Percentiles rank a stretch among this genome's conserved stretches.
Evolutionary conservation across 2,329 filamentous ascomycete genomes (phyloP).

Genomic region (Xenosphaeropsis pyriputrescens): DNA sequence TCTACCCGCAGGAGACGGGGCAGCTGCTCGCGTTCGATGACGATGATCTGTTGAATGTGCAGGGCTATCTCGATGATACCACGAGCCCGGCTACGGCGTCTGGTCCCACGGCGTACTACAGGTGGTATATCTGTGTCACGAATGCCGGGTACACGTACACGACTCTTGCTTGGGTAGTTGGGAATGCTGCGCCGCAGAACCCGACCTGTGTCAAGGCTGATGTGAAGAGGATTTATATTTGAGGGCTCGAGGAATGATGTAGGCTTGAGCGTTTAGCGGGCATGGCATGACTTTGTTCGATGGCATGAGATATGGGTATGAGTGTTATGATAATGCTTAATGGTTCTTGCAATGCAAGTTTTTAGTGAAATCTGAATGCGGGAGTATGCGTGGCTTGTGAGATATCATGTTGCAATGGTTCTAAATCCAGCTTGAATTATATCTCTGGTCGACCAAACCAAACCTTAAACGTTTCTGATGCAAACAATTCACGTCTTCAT

Average conservation of each 20-base stretch:
- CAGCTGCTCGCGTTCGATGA: conserved; percentile 24
- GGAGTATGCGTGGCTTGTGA: too few species aligned
- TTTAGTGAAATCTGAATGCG: too few species aligned
- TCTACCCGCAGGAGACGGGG: conserved; percentile 13
- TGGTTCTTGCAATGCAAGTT: too few species aligned
- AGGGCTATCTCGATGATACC: conserved; percentile 23
- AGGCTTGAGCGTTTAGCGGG: too few species aligned
- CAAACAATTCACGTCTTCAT: too few species aligned
- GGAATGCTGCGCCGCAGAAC: conserved; percentile 23
- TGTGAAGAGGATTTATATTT: conserved; percentile 19
- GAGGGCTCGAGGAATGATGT: not conserved
- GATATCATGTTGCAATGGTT: too few species aligned
- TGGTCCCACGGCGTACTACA: conserved; percentile 11
- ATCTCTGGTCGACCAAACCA: too few species aligned
- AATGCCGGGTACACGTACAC: conserved; percentile 24
- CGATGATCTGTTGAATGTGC: conserved; percentile 21
- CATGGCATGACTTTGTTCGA: too few species aligned
- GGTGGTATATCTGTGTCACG: conserved; percentile 29
- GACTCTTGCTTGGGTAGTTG: conserved; percentile 27
- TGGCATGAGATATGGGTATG: too few species aligned
- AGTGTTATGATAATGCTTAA: too few species aligned
- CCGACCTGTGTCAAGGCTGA: conserved; percentile 26
- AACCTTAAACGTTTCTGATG: too few species aligned
- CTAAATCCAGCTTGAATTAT: too few species aligned
- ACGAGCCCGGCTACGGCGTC: conserved; percentile 16